Base-by-base conservation (phyloP, 208 protist genomes). In the Naegleria gruberi region DNA sequence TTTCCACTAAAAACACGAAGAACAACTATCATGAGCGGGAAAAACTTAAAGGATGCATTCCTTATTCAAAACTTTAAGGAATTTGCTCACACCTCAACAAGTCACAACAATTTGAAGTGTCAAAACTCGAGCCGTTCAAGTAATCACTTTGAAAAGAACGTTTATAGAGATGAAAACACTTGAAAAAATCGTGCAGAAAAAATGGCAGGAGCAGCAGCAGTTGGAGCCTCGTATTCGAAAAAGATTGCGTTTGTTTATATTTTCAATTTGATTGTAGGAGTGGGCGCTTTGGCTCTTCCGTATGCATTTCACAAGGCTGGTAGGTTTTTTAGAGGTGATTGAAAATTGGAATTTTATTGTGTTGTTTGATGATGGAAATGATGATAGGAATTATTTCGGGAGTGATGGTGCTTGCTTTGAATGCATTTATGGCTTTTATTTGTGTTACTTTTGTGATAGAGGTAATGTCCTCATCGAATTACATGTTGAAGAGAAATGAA, bases 211-310 rank as follows among this genome's bases (percentile, higher is more conserved):
- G 91, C 51, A 44, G 74, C 43, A n/a, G 51, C 51, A 10, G 55
- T 91, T 37, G 91, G 90, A 12, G 51, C 89, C 4, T 88, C 84
- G 0, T 94, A 94, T 82, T 86, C 81, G 0, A 93, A 91, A n/a
- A 92, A 91, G 4, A 89, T 92, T 42, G 93, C 88, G 19, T 91
- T 89, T 30, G 83, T 93, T 37, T 94, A 92, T 83, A 90, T 93
- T n/a, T 94, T 93, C 57, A 94, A 94, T 65, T 51, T 94, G n/a
- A 89, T 93, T 41, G 90, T 93, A 30, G 92, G 92, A 65, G 92
- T 91, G 1, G 92, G 92, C 6, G 74, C 91, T 42, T 55, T 93
- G 1, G 82, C 90, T 7, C 40, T 93, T 7, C 92, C 92, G 1
- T 45, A 42, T 90, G 92, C 89, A 1, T 92, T 93, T 86, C 40